Conservation (phyloP, 441 rosid genomes). For the Manihot esculenta region DNA sequence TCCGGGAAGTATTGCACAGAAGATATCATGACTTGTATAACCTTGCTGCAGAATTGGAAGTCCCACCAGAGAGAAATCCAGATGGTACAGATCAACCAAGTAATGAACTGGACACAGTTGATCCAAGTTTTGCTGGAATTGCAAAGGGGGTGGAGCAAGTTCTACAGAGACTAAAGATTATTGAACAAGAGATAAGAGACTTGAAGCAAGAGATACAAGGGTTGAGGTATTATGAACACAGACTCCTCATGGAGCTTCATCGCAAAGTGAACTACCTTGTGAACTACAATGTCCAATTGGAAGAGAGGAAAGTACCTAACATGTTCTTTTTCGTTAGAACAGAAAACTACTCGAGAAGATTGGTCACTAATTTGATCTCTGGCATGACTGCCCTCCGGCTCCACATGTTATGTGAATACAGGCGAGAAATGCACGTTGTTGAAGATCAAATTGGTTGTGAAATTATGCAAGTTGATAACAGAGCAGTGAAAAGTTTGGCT, state of each 20-base stretch:
- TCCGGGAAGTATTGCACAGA: conserved; percentile 79
- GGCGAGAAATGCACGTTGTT: conserved; percentile 88
- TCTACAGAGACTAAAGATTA: conserved; percentile 82
- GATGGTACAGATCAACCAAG: conserved; percentile 42
- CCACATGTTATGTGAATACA: conserved; percentile 89
- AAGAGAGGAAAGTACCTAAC: conserved; percentile 94
- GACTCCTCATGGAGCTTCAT: conserved; percentile 81
- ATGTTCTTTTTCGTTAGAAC: conserved; percentile 81
- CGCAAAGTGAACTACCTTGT: conserved; percentile 86
- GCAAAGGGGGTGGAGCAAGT: conserved; percentile 91
- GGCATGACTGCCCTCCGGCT: conserved; percentile 85
- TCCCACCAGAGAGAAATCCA: conserved; percentile 54
- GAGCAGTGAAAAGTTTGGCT: conserved; percentile 66
- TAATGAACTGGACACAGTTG: conserved; percentile 59
- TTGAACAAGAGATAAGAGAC: conserved; percentile 84
- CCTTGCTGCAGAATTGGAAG: conserved; percentile 82
- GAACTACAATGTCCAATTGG: conserved; percentile 77
- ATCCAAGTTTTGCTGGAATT: conserved; percentile 79
- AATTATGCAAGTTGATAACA: conserved; percentile 84
- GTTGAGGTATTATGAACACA: conserved; percentile 81
- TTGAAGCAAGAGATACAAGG: conserved; percentile 90
- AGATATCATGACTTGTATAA: conserved; percentile 78
- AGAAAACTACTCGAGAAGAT: conserved; percentile 81
- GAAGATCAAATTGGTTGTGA: conserved; percentile 93
- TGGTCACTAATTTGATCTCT: conserved; percentile 69